Evolutionary conservation across 345 rosid species (phyloP), one percentile per base, ranked within the genome.

Genomic region (Eucalyptus pauciflora): DNA sequence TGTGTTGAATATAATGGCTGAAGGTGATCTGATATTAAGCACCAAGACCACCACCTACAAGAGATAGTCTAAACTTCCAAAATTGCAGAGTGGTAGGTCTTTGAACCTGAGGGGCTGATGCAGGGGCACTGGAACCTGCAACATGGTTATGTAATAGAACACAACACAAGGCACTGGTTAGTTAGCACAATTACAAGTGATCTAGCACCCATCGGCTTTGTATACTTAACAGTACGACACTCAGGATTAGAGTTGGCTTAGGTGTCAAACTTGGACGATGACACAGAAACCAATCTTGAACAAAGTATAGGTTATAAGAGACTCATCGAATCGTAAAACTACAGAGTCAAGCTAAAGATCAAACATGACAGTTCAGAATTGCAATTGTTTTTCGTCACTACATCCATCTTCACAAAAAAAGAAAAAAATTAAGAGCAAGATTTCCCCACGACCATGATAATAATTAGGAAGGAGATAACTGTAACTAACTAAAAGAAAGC

Each of bases 101-200:
- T 88, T 89, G 87, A 52, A 92, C 48, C 90, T 49, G 62, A 91
- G 86, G 41, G 91, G 87, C 49, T 87, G 52, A 46, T 87, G 90
- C 5, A 43, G 54, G 4, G 91, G 90, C 48, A 91, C 90, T 3
- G 12, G 37, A 7, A 86, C 90, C 71, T 25, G 60, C 88, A 79
- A 67, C 33, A 51, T n/a, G 54, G 89, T 86, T 41, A 49, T 89
- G 92, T 92, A 90, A 10, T 37, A 50, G 37, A 56, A 16, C 46
- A 50, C 50, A 13, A 50, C 15, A 58, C 6, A 85, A 54, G 27
- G 58, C 48, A 37, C 18, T 41, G 16, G 18, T 51, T 51, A 16
- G 54, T 51, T 51, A 16, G 54, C 20, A 51, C 54, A 51, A 16
- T 16, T 7, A 16, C 54, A 16, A 51, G 54, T 51, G 54, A 51